Evolutionary conservation across 768 basidiomycete species (phyloP).

Genomic region (Neoboletus subvelutipes): DNA sequence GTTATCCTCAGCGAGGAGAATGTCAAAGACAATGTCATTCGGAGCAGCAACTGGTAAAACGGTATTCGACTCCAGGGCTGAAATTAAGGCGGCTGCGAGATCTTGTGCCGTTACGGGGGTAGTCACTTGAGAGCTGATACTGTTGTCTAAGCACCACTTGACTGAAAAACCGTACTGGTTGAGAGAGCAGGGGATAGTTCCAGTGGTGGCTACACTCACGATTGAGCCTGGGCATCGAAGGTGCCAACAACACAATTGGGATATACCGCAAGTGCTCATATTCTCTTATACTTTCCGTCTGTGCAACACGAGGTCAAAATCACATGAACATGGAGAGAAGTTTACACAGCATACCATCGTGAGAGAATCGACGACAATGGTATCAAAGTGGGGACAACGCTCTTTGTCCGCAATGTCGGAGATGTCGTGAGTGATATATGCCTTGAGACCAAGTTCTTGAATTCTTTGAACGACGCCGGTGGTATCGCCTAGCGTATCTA

Average conservation of each 20-base stretch:
- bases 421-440: conserved; percentile 76
- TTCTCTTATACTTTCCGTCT: conserved; percentile 91
- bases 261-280: conserved; percentile 95
- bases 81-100: conserved; percentile 86
- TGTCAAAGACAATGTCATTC: conserved; percentile 86
- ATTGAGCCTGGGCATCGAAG: conserved; percentile 72
- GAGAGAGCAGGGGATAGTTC: neutral
- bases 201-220: conserved; percentile 43
- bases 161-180: conserved; percentile 43
- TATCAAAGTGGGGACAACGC: conserved; percentile 85
- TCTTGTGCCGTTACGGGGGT: conserved; percentile 88
- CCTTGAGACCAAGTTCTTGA: conserved; percentile 73
- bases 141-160: conserved; percentile 96
- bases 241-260: conserved; percentile 88
- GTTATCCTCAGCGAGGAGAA: conserved; percentile 96
- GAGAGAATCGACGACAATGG: conserved; percentile 92
- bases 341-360: conserved; percentile 58
- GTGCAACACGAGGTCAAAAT: conserved; percentile 19
- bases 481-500: conserved; percentile 79
- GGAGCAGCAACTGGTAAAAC: conserved; percentile 84
- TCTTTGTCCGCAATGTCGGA: conserved; percentile 80
- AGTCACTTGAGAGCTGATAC: conserved; percentile 92
- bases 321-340: neutral
- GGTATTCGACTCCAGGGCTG: conserved; percentile 93
- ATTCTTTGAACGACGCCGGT: conserved; percentile 77